Conservation (phyloP, 2,329 filamentous ascomycete species). For the Capronia epimyces region DNA sequence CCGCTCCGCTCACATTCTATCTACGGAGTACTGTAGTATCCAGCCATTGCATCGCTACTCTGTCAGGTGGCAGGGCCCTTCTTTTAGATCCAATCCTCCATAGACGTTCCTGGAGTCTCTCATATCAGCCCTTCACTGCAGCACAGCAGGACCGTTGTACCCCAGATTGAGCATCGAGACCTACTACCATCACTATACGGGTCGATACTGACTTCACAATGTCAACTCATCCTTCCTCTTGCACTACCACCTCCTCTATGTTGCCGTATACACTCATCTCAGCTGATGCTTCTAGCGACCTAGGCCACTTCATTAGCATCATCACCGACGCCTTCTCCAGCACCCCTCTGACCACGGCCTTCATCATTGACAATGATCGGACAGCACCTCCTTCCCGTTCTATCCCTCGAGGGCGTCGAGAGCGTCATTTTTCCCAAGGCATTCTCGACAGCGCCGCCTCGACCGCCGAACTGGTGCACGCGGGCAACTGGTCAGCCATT, state of each 20-base stretch:
- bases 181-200: background rate
- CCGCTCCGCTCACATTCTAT: background rate
- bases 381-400: constrained; percentile 21
- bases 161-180: background rate
- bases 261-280: constrained; percentile 10
- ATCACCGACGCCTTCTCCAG: constrained; percentile 21
- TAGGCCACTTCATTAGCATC: constrained; percentile 21
- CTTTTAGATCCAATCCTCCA: too few species aligned
- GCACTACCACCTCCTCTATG: background rate
- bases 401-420: constrained; percentile 18
- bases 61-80: too few species aligned
- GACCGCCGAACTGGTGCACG: constrained; percentile 24
- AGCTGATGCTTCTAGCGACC: constrained; percentile 9
- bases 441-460: constrained; percentile 22
- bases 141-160: too few species aligned
- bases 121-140: too few species aligned
- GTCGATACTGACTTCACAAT: background rate
- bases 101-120: too few species aligned
- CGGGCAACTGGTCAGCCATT: constrained; percentile 25
- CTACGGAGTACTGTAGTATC: too few species aligned
- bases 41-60: background rate
- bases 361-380: constrained; percentile 24
- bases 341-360: constrained; percentile 19
- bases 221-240: background rate
- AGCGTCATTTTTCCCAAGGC: constrained; percentile 20